A percentile compares a stretch with the other conserved stretches of the same genome.
Evolutionary conservation across 305 asterid species (phyloP).

Genomic region (Solanum hybrid): DNA sequence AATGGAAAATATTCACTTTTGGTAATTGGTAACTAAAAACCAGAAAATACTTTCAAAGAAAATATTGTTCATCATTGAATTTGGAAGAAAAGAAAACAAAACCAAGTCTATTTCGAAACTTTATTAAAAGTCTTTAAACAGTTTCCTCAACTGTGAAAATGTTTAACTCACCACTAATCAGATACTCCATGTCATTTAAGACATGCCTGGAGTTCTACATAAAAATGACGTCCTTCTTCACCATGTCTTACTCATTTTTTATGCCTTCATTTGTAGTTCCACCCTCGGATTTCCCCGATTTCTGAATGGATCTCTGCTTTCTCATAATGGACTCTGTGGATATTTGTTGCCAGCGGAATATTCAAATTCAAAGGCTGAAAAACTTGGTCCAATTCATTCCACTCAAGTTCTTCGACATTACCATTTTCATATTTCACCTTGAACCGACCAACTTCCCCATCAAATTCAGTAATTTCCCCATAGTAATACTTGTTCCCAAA

Average conservation of each 20-base stretch:
- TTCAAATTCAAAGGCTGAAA: no score
- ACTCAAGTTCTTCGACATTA: no score
- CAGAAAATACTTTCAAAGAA: neutral
- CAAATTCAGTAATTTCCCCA: no score
- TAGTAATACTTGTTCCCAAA: no score
- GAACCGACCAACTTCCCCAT: no score
- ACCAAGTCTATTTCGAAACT: neutral
- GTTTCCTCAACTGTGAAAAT: neutral
- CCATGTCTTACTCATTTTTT: constrained; percentile 5
- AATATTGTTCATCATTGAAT: neutral
- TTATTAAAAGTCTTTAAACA: neutral
- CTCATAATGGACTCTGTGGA: constrained; percentile 28
- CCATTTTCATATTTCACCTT: no score
- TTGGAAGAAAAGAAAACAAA: neutral
- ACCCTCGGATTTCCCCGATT: neutral
- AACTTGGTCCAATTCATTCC: no score
- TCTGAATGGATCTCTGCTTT: constrained; percentile 25
- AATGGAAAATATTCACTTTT: neutral
- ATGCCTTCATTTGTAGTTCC: constrained; percentile 4
- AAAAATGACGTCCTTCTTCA: neutral
- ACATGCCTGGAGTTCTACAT: neutral
- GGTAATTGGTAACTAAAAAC: neutral
- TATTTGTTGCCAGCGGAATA: constrained; percentile 21
- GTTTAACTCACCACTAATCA: neutral
- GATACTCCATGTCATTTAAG: neutral